Evolutionary conservation across 2,329 filamentous ascomycete species (phyloP).

Genomic region (Neofusicoccum umdonicola): DNA sequence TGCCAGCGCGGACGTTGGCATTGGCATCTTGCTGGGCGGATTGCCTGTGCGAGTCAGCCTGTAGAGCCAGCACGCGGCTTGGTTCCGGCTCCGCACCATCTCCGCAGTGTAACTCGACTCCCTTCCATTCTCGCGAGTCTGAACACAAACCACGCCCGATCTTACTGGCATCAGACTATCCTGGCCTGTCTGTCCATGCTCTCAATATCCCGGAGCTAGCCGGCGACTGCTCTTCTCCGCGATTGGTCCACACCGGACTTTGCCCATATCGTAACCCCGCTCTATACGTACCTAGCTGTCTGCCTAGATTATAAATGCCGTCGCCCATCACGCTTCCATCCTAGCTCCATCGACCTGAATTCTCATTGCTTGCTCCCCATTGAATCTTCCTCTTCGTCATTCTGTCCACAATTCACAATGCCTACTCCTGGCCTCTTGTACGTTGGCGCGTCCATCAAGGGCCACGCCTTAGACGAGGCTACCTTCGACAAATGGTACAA

Average conservation of each 20-base stretch:
- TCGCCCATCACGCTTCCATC: background rate
- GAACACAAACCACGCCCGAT: background rate
- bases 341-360: background rate
- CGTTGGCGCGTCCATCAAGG: constrained; percentile 8
- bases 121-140: no score
- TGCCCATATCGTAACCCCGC: background rate
- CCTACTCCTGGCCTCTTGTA: constrained; percentile 12
- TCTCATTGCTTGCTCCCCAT: background rate
- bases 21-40: no score
- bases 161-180: background rate
- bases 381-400: background rate
- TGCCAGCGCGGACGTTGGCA: background rate
- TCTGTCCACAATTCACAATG: background rate
- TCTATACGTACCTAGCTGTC: background rate
- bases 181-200: background rate
- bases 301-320: background rate
- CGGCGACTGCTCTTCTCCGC: background rate
- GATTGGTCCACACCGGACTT: background rate
- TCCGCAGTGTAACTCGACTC: background rate
- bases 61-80: background rate
- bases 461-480: constrained; percentile 15
- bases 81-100: background rate
- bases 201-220: no score
- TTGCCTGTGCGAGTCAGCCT: background rate
- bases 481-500: constrained; percentile 21